Evolutionary conservation across 179 eudicot genomes (phyloP), one percentile per base, ranked within the genome.

Genomic region (Beta lomatogona): DNA sequence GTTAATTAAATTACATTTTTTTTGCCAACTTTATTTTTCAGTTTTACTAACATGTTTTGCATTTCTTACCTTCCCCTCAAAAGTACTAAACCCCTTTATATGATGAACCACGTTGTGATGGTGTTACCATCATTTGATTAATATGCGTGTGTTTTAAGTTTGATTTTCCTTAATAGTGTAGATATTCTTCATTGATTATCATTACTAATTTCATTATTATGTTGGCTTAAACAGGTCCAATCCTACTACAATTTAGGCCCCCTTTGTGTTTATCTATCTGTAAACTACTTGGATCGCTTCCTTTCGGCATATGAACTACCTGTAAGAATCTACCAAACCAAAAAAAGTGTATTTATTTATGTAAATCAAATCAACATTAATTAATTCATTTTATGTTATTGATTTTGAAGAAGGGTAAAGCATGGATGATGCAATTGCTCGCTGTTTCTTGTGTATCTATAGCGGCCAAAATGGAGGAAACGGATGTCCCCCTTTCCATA

Each of bases 391-490:
- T 66, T 50, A 25, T 74, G 48, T 65, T 57, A 13, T 64, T 72
- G 67, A 7, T 83, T 59, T 66, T 78, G 75, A 48, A 86, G 87
- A 89, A 87, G 80, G 89, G 86, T 68, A 88, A 89, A 77, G 89
- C 86, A 61, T 92, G 97, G 98, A 92, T 88, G 89, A 89, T 93
- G 93, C 98, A 91, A 77, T 80, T 94, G 83, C 73, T 91, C 70
- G 91, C 93, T 69, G 92, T 94, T 76, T 89, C 93, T 25, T 92
- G 97, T 86, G 78, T 94, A 77, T 90, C 97, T 46, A 65, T 94
- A 69, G 97, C 93, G 54, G 91, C 93, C 59, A 94, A 94, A 82
- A 77, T 91, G 85, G 98, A 92, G 54, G 98, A 94, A 88, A 88
- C 89, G 75, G 88, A 84, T 28, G 91, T 90, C 58, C 98, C 98